phyloP scores from a whole-genome alignment of 169 alveolate genomes.

The Plasmodium berghei region DNA sequence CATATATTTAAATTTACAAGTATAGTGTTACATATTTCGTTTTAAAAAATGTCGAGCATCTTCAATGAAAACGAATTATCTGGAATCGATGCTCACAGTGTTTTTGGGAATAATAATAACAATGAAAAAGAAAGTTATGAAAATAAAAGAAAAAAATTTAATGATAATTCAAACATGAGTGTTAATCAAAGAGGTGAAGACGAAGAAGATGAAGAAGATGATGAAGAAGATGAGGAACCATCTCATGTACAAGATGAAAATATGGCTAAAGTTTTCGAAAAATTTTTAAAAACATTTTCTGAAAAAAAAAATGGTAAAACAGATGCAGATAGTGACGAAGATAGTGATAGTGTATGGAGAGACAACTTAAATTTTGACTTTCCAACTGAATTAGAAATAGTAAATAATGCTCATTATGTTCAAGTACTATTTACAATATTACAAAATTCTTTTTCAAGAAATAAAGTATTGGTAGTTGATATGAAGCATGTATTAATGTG shows the following conservation, averaged over 20 bases:
- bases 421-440: slow-evolving; percentile 54
- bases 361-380: slow-evolving; percentile 72
- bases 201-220: slow-evolving; percentile 60
- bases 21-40: not conserved
- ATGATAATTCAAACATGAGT: slow-evolving; percentile 36
- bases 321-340: slow-evolving; percentile 79
- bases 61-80: slow-evolving; percentile 68
- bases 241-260: slow-evolving; percentile 86
- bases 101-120: slow-evolving; percentile 28
- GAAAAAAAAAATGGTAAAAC: slow-evolving; percentile 73
- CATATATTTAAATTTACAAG: not conserved
- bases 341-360: slow-evolving; percentile 63
- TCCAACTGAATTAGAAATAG: slow-evolving; percentile 78
- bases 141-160: slow-evolving; percentile 26
- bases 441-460: slow-evolving; percentile 76
- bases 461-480: slow-evolving; percentile 83
- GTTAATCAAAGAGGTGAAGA: slow-evolving; percentile 10
- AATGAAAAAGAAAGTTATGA: slow-evolving; percentile 28
- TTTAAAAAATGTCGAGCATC: slow-evolving; percentile 36
- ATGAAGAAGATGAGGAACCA: slow-evolving; percentile 81
- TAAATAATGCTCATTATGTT: slow-evolving; percentile 74
- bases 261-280: slow-evolving; percentile 85
- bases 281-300: slow-evolving; percentile 79
- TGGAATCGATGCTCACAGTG: slow-evolving; percentile 67
- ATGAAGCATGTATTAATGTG: slow-evolving; percentile 83